These are phyloP conservation scores for Rosa chinensis DNA, from an alignment of 306 rosid species.

Conservation along the genomic window DNA sequence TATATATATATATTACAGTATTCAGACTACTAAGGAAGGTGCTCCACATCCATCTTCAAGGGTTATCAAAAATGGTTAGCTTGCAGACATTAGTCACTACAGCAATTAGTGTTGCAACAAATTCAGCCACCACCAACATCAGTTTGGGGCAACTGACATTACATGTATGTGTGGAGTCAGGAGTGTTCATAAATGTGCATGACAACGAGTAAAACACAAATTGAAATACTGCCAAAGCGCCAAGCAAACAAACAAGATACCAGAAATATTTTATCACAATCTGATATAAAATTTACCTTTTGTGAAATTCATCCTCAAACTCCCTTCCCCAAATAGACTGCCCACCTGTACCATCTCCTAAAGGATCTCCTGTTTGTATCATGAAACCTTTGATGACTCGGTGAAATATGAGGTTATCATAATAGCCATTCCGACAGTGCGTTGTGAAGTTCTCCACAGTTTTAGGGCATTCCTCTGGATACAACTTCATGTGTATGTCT, in stretches of 20 bases:
- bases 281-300: slow-evolving; percentile 51
- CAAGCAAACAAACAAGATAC: background rate
- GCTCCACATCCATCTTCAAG: too few relatives aligned
- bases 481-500: slow-evolving; percentile 86
- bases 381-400: slow-evolving; percentile 97
- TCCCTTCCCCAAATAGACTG: slow-evolving; percentile 99
- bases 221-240: too few relatives aligned
- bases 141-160: background rate
- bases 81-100: background rate
- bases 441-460: slow-evolving; percentile 98
- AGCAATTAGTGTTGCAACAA: background rate
- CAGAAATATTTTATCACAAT: background rate
- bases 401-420: slow-evolving; percentile 90
- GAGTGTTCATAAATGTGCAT: background rate
- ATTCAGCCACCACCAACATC: background rate
- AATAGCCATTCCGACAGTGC: slow-evolving; percentile 94
- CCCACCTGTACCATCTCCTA: slow-evolving; percentile 98
- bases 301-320: slow-evolving; percentile 97
- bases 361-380: slow-evolving; percentile 99
- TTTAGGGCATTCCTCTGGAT: slow-evolving; percentile 98
- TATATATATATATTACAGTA: too few relatives aligned
- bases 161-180: background rate
- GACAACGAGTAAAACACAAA: background rate
- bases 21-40: too few relatives aligned
- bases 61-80: too few relatives aligned